A percentile compares a stretch with the other conserved stretches of the same genome.
These are phyloP conservation scores for Phialophora chinensis DNA, from an alignment of 2,329 filamentous ascomycete genomes.

Conservation along the genomic window DNA sequence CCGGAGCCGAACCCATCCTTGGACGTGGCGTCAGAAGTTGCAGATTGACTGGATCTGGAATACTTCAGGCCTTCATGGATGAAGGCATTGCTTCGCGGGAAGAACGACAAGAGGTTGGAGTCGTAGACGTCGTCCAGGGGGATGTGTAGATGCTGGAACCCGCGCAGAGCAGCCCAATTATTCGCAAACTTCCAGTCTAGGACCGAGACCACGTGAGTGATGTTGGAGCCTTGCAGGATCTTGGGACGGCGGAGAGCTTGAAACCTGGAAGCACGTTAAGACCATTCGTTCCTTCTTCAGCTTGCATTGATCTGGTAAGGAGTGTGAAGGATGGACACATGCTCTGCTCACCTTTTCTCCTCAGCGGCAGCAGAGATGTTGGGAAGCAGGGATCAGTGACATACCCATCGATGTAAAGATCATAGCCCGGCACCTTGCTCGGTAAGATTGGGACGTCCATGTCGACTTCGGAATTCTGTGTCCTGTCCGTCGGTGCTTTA, in stretches of 20 bases:
- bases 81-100: conserved; percentile 78
- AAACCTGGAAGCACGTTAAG: conserved; percentile 61
- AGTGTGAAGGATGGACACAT: not conserved
- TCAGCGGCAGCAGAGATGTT: not conserved
- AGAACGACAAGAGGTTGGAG: conserved; percentile 81
- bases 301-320: not conserved
- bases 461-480: not conserved
- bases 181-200: conserved; percentile 66
- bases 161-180: conserved; percentile 58
- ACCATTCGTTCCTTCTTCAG: not conserved
- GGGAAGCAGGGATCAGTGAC: conserved; percentile 9
- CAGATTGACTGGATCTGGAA: conserved; percentile 15
- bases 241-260: conserved; percentile 77
- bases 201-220: conserved; percentile 91
- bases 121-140: conserved; percentile 91
- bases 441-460: conserved; percentile 36
- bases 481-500: not conserved
- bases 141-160: conserved; percentile 75
- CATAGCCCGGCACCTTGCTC: conserved; percentile 64
- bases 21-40: not conserved
- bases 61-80: conserved; percentile 74
- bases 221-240: conserved; percentile 71
- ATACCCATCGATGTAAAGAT: conserved; percentile 81
- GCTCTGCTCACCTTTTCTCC: not conserved
- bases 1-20: conserved; percentile 7